phyloP scores from a whole-genome alignment of 116 monocot genomes.

The Posidonia oceanica region DNA sequence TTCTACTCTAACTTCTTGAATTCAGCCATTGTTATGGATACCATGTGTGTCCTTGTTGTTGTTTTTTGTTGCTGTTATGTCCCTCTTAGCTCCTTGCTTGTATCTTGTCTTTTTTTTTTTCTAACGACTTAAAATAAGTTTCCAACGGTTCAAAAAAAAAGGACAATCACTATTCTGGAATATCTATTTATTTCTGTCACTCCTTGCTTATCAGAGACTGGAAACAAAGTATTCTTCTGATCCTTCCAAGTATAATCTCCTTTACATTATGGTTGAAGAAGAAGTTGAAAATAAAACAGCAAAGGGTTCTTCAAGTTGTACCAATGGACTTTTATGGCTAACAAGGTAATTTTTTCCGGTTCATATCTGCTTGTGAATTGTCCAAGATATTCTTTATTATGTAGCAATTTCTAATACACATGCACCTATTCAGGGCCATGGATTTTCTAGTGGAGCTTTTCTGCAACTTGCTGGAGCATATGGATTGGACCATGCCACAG shows the following conservation, averaged over 20 bases:
- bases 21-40: too few species aligned
- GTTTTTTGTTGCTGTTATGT: too few species aligned
- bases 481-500: constrained; percentile 80
- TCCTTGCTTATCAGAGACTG: constrained; percentile 41
- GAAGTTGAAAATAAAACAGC: constrained; percentile 77
- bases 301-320: constrained; percentile 87
- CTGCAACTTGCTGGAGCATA: constrained; percentile 64
- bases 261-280: constrained; percentile 80
- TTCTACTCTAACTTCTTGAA: too few species aligned
- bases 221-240: constrained; percentile 63
- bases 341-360: constrained; percentile 44
- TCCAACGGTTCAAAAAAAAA: too few species aligned
- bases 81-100: too few species aligned
- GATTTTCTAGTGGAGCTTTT: constrained; percentile 85
- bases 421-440: constrained; percentile 47
- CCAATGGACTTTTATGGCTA: constrained; percentile 93
- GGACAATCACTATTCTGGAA: not conserved
- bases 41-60: too few species aligned
- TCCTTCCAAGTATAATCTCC: constrained; percentile 60
- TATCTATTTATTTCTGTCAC: constrained; percentile 1
- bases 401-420: not conserved
- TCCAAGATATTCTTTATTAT: not conserved
- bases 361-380: not conserved
- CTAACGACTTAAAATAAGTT: too few species aligned
- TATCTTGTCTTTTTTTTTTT: too few species aligned